A percentile compares a stretch with the other conserved stretches of the same genome.
Conservation (phyloP, 768 basidiomycete species). For the Mycena rebaudengoi region DNA sequence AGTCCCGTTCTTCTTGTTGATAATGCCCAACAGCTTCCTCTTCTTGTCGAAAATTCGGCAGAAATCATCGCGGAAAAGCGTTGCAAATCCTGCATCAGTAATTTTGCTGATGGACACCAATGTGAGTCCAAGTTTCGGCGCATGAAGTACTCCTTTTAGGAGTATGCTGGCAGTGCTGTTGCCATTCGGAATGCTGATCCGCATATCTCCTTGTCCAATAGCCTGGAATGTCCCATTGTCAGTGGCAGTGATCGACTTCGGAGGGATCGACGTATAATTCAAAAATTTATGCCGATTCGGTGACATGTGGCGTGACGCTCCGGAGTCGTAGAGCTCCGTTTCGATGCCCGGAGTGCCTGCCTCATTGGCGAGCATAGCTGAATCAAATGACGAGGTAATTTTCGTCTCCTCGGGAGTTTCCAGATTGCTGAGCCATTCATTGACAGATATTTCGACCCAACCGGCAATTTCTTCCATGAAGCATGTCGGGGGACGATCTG, state of each 20-base stretch:
- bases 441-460: too few species aligned
- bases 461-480: too few species aligned
- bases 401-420: background rate
- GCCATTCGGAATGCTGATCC: slow-evolving; percentile 20
- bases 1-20: slow-evolving; percentile 7
- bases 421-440: slow-evolving; percentile 2
- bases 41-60: slow-evolving; percentile 30
- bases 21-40: background rate
- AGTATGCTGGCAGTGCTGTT: background rate
- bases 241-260: slow-evolving; percentile 17
- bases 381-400: background rate
- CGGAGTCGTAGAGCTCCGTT: slow-evolving; percentile 30
- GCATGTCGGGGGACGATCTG: background rate
- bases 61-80: slow-evolving; percentile 30
- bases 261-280: slow-evolving; percentile 15
- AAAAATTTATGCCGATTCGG: slow-evolving; percentile 24
- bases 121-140: slow-evolving; percentile 38
- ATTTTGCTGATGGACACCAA: slow-evolving; percentile 42
- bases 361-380: too few species aligned
- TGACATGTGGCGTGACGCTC: slow-evolving; percentile 25
- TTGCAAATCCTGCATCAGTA: slow-evolving; percentile 33
- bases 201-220: slow-evolving; percentile 25
- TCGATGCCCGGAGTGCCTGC: background rate
- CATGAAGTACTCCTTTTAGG: background rate
- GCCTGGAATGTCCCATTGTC: slow-evolving; percentile 22